Conservation (phyloP, 192 early-diverging fungal species). For the Obelidium mucronatum region DNA sequence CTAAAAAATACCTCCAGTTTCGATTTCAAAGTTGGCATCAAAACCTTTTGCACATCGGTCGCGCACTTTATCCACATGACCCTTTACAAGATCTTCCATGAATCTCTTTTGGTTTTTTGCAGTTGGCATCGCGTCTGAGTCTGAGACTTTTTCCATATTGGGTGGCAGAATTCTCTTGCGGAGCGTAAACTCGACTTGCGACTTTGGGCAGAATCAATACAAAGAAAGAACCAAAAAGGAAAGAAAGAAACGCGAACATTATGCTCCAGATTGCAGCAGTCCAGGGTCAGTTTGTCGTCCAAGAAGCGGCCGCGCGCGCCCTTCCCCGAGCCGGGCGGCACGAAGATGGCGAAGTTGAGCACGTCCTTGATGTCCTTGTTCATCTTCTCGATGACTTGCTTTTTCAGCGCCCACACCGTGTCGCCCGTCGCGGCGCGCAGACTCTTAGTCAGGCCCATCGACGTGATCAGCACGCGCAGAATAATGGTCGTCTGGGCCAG, state of each 20-base stretch:
- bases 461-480: slow-evolving; percentile 52
- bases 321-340: slow-evolving; percentile 46
- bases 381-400: slow-evolving; percentile 59
- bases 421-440: slow-evolving; percentile 43
- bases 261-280: slow-evolving; percentile 42
- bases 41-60: slow-evolving; percentile 47
- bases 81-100: slow-evolving; percentile 57
- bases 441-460: slow-evolving; percentile 51
- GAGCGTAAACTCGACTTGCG: slow-evolving; percentile 53
- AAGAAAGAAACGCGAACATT: slow-evolving; percentile 42
- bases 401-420: slow-evolving; percentile 54
- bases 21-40: slow-evolving; percentile 61
- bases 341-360: slow-evolving; percentile 56
- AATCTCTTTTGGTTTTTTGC: slow-evolving; percentile 62
- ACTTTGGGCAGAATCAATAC: slow-evolving; percentile 40
- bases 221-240: neutral
- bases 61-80: slow-evolving; percentile 50
- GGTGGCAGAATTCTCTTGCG: slow-evolving; percentile 37
- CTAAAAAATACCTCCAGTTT: slow-evolving; percentile 46
- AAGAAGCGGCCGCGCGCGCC: slow-evolving; percentile 48
- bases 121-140: slow-evolving; percentile 46
- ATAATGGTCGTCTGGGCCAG: slow-evolving; percentile 38
- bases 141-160: slow-evolving; percentile 28
- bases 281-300: slow-evolving; percentile 52
- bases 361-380: slow-evolving; percentile 52